phyloP scores from a whole-genome alignment of 1,284 basidiomycete species.

The Porodaedalea pini region DNA sequence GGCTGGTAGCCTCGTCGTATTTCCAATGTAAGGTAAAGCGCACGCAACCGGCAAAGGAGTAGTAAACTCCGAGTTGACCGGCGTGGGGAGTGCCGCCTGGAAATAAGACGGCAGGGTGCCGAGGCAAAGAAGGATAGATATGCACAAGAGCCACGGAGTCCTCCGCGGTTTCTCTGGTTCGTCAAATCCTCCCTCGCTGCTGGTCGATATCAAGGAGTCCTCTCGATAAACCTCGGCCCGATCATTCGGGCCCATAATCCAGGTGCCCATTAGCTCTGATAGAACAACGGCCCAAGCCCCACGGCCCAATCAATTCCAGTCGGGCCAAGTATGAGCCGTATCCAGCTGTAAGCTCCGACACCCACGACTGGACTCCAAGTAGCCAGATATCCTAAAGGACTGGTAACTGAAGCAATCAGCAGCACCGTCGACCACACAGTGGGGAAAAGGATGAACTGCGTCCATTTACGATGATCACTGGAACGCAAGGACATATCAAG shows the following conservation, averaged over 20 bases:
- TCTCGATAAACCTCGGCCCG: constrained; percentile 24
- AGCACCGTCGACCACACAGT: constrained; percentile 63
- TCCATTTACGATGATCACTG: constrained; percentile 35
- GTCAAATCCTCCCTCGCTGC: background rate
- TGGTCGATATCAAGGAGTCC: constrained; percentile 12
- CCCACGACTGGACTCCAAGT: constrained; percentile 63
- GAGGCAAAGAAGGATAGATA: constrained; percentile 40
- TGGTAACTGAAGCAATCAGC: constrained; percentile 47
- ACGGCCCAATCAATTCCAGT: constrained; percentile 62
- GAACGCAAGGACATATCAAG: constrained; percentile 34
- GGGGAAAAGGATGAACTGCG: constrained; percentile 57
- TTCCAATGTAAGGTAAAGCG: constrained; percentile 42
- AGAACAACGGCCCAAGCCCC: constrained; percentile 69
- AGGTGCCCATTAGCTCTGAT: constrained; percentile 47
- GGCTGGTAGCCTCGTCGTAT: constrained; percentile 38
- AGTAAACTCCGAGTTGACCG: constrained; percentile 38
- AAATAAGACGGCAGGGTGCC: constrained; percentile 59
- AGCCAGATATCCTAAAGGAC: constrained; percentile 64
- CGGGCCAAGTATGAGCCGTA: constrained; percentile 53
- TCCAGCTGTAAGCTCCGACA: constrained; percentile 56
- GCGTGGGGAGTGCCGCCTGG: constrained; percentile 39
- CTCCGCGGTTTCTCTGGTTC: constrained; percentile 14
- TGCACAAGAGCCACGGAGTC: constrained; percentile 27
- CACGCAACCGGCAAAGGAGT: constrained; percentile 64
- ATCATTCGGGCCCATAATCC: constrained; percentile 49